Percentiles rank a stretch among this genome's conserved stretches.
phyloP scores from a whole-genome alignment of 2,329 filamentous ascomycete genomes.

The Penicillium digitatum region DNA sequence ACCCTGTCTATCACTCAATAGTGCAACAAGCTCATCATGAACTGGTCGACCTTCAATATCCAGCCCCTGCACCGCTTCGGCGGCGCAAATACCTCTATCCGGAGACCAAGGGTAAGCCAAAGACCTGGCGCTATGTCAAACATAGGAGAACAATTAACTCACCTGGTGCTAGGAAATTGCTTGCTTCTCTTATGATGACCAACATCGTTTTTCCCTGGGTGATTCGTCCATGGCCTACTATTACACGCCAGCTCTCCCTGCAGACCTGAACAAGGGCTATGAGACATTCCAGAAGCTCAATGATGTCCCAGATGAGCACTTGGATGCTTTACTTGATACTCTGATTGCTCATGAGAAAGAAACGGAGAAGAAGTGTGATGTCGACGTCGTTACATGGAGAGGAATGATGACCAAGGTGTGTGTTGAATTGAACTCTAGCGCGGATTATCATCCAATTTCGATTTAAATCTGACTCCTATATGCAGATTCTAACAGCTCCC shows the following conservation, averaged over 20 bases:
- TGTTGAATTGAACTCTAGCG: conserved; percentile 6
- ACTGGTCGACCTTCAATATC: conserved; percentile 54
- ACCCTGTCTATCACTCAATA: not conserved
- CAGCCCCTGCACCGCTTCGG: conserved; percentile 67
- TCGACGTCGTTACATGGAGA: conserved; percentile 85
- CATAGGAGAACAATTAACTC: conserved; percentile 2
- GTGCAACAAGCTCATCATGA: conserved; percentile 25
- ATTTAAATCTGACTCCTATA: not conserved
- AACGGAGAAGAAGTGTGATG: conserved; percentile 63
- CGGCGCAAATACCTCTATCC: conserved; percentile 65
- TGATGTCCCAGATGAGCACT: conserved; percentile 76
- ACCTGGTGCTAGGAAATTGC: conserved; percentile 70
- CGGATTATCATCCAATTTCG: not conserved
- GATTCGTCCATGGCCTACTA: conserved; percentile 83
- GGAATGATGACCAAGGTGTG: conserved; percentile 98
- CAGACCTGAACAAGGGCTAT: conserved; percentile 75
- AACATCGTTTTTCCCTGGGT: conserved; percentile 71
- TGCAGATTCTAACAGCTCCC: conserved; percentile 75
- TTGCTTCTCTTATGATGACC: conserved; percentile 86
- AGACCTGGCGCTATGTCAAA: not conserved
- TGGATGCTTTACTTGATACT: conserved; percentile 76
- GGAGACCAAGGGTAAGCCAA: conserved; percentile 63
- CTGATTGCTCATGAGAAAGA: conserved; percentile 69
- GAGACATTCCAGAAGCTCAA: conserved; percentile 79
- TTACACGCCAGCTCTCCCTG: conserved; percentile 68